Evolutionary conservation across 331 rosid species (phyloP), one percentile per base, ranked within the genome.

Genomic region (Acacia concinna): DNA sequence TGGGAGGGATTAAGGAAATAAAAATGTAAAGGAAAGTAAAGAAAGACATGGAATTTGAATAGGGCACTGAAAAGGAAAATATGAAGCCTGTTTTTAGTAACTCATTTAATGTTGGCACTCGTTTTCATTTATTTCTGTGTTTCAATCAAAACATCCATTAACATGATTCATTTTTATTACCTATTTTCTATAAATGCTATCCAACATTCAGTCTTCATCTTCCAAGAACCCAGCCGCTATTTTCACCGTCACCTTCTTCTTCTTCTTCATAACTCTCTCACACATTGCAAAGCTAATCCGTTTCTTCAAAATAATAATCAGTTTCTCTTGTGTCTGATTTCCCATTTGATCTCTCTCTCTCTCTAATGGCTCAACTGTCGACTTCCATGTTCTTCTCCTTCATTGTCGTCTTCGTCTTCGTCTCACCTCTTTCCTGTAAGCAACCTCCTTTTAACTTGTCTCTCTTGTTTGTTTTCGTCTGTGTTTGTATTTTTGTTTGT

Each of bases 381-480:
- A 75, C 76, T 34, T 74, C 70, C 30, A 15, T 81, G 11, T 78
- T 81, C 76, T 78, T 74, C 81, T 68, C 63, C 25, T 4, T 78
- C 18, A 25, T 56, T 44, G 0, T 74, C 60, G 23, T 63, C 35
- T 23, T 64, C 54, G 9, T 64, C 79, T 81, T 52, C 78, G 30
- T 77, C 18, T 84, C 84, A n/a, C 68, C 68, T 28, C 51, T 68
- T 41, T 78, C 88, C 65, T 63, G 88, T 81, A 81, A 81, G 60
- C 66, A 59, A 37, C 68, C 77, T 44, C 74, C 31, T 28, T 34
- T n/a, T 0, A 4, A 25, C 25, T 49, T 7, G 9, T 52, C 11
- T 35, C 47, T 6, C 8, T 43, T 44, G 41, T 38, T 38, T 38
- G 1, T 6, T 38, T 6, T 38, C 1, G 28, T 23, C 27, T 20